Base-by-base conservation (phyloP, 768 basidiomycete species). In the Lactifluus volemus region DNA sequence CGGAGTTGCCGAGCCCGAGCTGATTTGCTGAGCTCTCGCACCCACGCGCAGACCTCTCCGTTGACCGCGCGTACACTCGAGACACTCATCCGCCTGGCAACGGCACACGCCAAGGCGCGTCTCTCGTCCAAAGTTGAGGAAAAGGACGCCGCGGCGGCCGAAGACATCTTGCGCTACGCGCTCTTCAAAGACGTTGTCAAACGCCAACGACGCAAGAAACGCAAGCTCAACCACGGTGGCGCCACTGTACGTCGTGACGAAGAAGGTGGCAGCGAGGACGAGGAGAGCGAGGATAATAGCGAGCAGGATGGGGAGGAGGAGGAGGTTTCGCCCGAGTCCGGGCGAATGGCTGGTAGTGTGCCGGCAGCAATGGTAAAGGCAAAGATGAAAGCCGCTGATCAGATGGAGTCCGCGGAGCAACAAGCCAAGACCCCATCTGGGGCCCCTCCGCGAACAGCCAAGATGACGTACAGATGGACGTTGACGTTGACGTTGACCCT, bases 51-150 rank as follows among this genome's bases (percentile, higher is more conserved):
- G 96, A 99, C 97, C 4, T 90, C 96, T 5, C 97, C 97, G 10
- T 76, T 99, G 67, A 99, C 97, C 3, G 96, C 97, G 19, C 95
- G 97, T 81, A 97, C 97, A 3, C 84, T 99, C 61, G 97, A 99
- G 74, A 99, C 97, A 0, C 81, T 99, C 51, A 99, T 99, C 73
- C 97, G 97, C 78, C 82, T 99, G 9, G 85, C 97, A 5, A 99
- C 96, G 17, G 97, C 97, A 1, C 97, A 99, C 73, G 97, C 97
- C 49, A 99, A 99, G 73, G 85, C 93, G 15, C 86, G 96, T 19
- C 79, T 99, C 9, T 95, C 94, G 8, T 61, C 82, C 48, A 89
- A 89, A 65, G 91, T 99, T 11, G 85, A 91, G 68, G 82, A 87
- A 69, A 75, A 77, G 2, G 97, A 99, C 75, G 94, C 97, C 17